Evolutionary conservation across 208 protist genomes (phyloP), one percentile per base, ranked within the genome.

Genomic region (Tetramitus jugosus): DNA sequence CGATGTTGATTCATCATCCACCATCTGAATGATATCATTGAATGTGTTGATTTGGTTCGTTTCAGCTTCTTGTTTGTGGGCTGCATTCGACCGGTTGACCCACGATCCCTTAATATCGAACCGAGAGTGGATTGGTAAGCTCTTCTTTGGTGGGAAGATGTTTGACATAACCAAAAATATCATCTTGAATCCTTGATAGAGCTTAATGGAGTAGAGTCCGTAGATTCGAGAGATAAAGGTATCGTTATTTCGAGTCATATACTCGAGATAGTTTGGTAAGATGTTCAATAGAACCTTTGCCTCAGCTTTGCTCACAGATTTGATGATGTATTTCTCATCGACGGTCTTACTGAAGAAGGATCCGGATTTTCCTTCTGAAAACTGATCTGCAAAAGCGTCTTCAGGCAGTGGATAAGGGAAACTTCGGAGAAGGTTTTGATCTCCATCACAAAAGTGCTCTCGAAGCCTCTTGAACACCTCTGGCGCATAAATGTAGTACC

Each of bases 331-430:
- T 69, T 81, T 45, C 29, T 67, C 60, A 53, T 76, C 71, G 26
- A 56, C 37, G n/a, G 81, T 80, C 29, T 78, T 81, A 40, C 53
- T 78, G 68, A 83, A 81, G 62, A 81, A 81, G 46, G 60, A 53
- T 37, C 76, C 76, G 3, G 64, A 77, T 40, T 80, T 80, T 42
- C 75, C 76, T 65, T 65, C 60, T 40, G 33, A 40, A 17, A 65
- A 65, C 35, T 65, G 35, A 65, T 65, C 40, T 65, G 33, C 40
- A 0, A 65, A n/a, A 23, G 60, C n/a, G n/a, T n/a, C n/a, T n/a
- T n/a, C n/a, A n/a, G n/a, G n/a, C n/a, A n/a, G n/a, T n/a, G n/a
- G n/a, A 31, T 71, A 40, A 49, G 45, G 62, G 26, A 67, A 39
- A 52, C 42, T 35, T 61, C 52, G 3, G 26, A 79, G 33, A 53